These are phyloP conservation scores for Boletus speciosus DNA, from an alignment of 768 basidiomycete species.

Conservation along the genomic window DNA sequence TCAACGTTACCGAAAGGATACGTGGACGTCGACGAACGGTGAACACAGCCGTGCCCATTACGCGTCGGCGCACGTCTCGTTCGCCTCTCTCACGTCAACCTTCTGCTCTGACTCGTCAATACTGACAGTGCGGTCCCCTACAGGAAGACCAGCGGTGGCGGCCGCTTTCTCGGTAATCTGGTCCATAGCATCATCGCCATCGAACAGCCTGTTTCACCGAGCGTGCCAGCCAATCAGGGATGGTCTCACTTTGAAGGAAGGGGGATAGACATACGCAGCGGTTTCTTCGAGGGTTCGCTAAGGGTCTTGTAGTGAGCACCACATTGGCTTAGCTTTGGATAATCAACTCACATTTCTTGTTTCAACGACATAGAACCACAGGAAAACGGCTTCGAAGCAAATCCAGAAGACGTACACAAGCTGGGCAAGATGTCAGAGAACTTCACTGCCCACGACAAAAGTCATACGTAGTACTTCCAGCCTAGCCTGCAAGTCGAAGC, in stretches of 20 bases:
- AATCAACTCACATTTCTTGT: conserved; percentile 28
- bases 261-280: background rate
- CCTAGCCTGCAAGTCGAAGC: too few relatives aligned
- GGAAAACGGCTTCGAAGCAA: too few relatives aligned
- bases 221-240: background rate
- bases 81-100: background rate
- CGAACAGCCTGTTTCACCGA: background rate
- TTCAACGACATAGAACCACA: conserved; percentile 31
- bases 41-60: background rate
- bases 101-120: background rate
- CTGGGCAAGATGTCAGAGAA: too few relatives aligned
- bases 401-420: too few relatives aligned
- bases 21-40: background rate
- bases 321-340: background rate
- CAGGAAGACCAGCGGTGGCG: background rate
- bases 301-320: background rate
- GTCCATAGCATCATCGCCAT: background rate
- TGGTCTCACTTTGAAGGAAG: background rate
- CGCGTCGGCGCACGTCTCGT: background rate
- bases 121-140: background rate
- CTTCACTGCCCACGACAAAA: background rate
- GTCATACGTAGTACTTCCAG: too few relatives aligned
- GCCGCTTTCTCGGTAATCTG: background rate
- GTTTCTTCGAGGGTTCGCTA: conserved; percentile 7
- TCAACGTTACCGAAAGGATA: background rate